Percentiles rank a stretch among this genome's conserved stretches.
These are phyloP conservation scores for Anthracocystis setariae DNA, from an alignment of 1,284 basidiomycete species.

Conservation along the genomic window DNA sequence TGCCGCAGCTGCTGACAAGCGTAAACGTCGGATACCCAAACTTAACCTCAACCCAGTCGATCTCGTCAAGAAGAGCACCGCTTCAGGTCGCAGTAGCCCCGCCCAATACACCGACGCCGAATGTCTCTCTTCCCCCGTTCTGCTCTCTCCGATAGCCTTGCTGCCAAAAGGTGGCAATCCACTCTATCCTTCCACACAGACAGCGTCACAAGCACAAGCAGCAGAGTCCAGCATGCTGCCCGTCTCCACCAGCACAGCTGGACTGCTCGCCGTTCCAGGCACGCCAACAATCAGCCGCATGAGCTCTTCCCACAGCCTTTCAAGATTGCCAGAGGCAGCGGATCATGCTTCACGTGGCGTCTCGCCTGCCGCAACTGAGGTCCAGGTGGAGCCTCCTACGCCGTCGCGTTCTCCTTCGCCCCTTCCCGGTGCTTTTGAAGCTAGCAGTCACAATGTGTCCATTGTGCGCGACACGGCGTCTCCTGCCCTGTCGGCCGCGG, in stretches of 20 bases:
- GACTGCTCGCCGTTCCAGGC: slow-evolving; percentile 28
- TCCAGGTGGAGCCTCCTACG: slow-evolving; percentile 37
- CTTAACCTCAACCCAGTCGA: slow-evolving; percentile 35
- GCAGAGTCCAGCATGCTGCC: neutral
- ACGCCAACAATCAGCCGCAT: slow-evolving; percentile 29
- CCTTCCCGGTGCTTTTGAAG: slow-evolving; percentile 1
- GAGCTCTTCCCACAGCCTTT: slow-evolving; percentile 36
- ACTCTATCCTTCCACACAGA: neutral
- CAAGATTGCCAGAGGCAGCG: slow-evolving; percentile 11
- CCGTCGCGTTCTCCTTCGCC: slow-evolving; percentile 36
- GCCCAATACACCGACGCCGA: slow-evolving; percentile 23
- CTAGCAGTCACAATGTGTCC: neutral
- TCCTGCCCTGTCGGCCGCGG: slow-evolving; percentile 6
- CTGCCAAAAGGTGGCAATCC: slow-evolving; percentile 7
- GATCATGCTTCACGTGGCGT: slow-evolving; percentile 15
- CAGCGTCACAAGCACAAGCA: neutral
- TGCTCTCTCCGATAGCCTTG: slow-evolving; percentile 27
- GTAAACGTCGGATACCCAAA: slow-evolving; percentile 28
- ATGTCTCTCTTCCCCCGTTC: slow-evolving; percentile 30
- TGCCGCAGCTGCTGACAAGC: slow-evolving; percentile 17
- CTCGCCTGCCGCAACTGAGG: slow-evolving; percentile 21
- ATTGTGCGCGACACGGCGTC: slow-evolving; percentile 12
- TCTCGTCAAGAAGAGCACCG: slow-evolving; percentile 17
- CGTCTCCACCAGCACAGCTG: slow-evolving; percentile 15
- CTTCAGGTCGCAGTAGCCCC: slow-evolving; percentile 29